phyloP scores from a whole-genome alignment of 192 early-diverging fungal genomes.

The Gigaspora rosea region DNA sequence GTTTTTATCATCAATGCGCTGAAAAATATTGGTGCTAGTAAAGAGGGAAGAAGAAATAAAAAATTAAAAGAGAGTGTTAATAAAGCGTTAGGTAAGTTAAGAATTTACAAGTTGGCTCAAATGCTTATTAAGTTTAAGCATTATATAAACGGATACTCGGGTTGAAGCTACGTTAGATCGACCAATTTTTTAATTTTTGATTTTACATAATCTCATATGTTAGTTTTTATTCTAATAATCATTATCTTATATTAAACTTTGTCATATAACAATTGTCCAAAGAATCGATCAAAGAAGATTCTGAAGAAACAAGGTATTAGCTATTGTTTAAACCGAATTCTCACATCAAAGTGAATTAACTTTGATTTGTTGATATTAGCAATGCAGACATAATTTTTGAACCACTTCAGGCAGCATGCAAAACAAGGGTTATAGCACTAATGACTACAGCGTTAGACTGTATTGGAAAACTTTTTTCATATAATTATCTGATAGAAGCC shows the following conservation, averaged over 20 bases:
- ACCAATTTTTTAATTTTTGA: no score
- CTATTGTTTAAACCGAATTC: not conserved
- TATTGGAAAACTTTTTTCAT: constrained; percentile 76
- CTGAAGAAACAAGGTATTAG: constrained; percentile 34
- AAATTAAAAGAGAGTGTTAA: constrained; percentile 49
- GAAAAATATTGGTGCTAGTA: constrained; percentile 58
- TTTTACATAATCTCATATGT: no score
- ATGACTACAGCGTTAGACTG: constrained; percentile 77
- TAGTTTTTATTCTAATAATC: no score
- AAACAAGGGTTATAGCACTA: constrained; percentile 60
- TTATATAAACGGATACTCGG: not conserved
- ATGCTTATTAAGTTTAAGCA: constrained; percentile 31
- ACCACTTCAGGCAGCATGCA: constrained; percentile 74
- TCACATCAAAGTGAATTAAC: not conserved
- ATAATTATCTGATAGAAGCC: constrained; percentile 58
- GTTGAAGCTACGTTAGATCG: no score
- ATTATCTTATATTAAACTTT: not conserved
- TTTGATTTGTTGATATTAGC: constrained; percentile 17
- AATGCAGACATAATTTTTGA: constrained; percentile 55
- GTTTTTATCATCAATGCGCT: constrained; percentile 69
- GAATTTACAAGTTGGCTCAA: not conserved
- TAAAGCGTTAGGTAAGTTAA: constrained; percentile 51
- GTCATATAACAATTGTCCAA: not conserved
- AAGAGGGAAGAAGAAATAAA: constrained; percentile 53
- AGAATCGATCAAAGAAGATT: constrained; percentile 43